Base-by-base conservation (phyloP, 2,329 filamentous ascomycete genomes). In the Amauroascus verrucosus region DNA sequence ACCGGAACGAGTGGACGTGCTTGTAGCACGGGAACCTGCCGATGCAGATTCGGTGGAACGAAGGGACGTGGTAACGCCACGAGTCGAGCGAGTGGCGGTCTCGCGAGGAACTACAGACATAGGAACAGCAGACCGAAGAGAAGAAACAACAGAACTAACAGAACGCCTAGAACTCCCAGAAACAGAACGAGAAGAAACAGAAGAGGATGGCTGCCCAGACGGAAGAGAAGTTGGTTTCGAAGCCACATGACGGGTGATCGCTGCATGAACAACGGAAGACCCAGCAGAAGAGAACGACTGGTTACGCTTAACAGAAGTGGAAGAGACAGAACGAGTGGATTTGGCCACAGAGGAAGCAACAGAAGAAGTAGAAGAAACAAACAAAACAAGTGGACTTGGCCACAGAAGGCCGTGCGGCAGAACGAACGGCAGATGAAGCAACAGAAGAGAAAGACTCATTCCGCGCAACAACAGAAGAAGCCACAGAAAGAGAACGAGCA, bases 21-120 rank as follows among this genome's bases (percentile, higher is more conserved):
- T 54, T 46, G 56, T 51, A 45, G 41, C 52, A 53, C 57, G 37
- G 46, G 50, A 45, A 44, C n/a, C 24, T 44, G 13, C 41, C 5
- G 41, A 16, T 14, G 24, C 24, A 30, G 24, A 16, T 44, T 30
- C 41, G 11, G 53, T 40, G 48, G 30, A 50, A 37, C 41, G 41
- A 41, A 44, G 22, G 41, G 41, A 30, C 41, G 41, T 44, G 41
- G 41, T 44, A 44, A 30, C 11, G 41, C 41, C 44, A 32, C 44
- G 44, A 46, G 44, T 32, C 16, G 26, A 46, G 28, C 14, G 43
- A 45, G 43, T 16, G 40, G 40, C 6, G 40, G 6, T 6, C 41
- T 44, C 24, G 13, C 41, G 22, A 44, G 24, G 41, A 56, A 51
- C 20, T 33, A 46, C 9, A 54, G 57, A 38, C 49, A 18, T 41